A percentile compares a stretch with the other conserved stretches of the same genome.
These are phyloP conservation scores for Rhizomucor pusillus DNA, from an alignment of 371 early-diverging fungal species.

Conservation along the genomic window DNA sequence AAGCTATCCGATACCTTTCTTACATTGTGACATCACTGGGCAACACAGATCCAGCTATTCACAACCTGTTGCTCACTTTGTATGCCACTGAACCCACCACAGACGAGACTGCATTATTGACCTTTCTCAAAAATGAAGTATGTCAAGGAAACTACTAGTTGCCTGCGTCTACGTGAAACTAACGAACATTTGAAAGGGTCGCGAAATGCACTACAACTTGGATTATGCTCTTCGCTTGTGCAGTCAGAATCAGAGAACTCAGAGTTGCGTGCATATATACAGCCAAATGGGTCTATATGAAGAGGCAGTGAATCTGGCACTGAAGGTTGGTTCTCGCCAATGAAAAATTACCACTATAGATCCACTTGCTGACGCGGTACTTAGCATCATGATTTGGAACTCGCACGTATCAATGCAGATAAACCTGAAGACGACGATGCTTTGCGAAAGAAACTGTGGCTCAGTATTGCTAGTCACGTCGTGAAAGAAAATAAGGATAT, in stretches of 20 bases:
- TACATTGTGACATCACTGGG: conserved; percentile 74
- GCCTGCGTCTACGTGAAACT: no score
- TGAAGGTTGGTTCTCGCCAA: conserved; percentile 47
- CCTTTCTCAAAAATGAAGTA: conserved; percentile 71
- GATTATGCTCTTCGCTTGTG: conserved; percentile 89
- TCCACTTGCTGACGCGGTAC: no score
- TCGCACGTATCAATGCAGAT: conserved; percentile 88
- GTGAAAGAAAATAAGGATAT: conserved; percentile 81
- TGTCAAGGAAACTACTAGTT: not conserved
- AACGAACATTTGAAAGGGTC: conserved; percentile 36
- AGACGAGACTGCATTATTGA: conserved; percentile 62
- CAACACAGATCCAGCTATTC: conserved; percentile 83
- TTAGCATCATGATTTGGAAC: conserved; percentile 80
- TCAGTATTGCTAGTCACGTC: conserved; percentile 88
- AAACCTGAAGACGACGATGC: conserved; percentile 81
- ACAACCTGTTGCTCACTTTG: conserved; percentile 87
- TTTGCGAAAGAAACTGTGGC: conserved; percentile 86
- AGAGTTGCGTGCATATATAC: conserved; percentile 79
- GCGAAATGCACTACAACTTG: conserved; percentile 71
- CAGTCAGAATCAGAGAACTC: conserved; percentile 67
- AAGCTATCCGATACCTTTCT: conserved; percentile 85
- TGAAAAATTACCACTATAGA: no score
- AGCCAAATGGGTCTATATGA: conserved; percentile 78
- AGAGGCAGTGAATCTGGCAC: conserved; percentile 81
- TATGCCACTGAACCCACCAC: conserved; percentile 71